These are phyloP conservation scores for Rhodotorula sp. DNA, from an alignment of 1,284 basidiomycete genomes.

Conservation along the genomic window DNA sequence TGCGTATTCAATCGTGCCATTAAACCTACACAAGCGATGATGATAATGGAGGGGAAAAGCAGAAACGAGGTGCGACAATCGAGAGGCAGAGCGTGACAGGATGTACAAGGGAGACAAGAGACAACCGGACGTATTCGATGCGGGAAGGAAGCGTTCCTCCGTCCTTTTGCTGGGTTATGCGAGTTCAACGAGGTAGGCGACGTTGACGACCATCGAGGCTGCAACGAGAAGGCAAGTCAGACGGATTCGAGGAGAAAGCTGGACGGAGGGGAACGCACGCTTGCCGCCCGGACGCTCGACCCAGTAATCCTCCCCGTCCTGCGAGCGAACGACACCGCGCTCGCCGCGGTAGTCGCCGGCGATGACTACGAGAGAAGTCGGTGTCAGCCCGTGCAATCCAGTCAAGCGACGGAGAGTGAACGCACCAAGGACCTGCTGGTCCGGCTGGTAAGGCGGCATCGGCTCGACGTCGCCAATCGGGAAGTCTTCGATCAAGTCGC, in stretches of 20 bases:
- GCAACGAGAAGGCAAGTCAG: not conserved
- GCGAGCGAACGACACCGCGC: slow-evolving; percentile 25
- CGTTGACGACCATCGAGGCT: slow-evolving; percentile 12
- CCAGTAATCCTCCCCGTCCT: slow-evolving; percentile 43
- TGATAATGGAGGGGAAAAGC: not conserved
- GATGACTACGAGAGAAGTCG: slow-evolving; percentile 21
- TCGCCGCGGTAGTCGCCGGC: slow-evolving; percentile 37
- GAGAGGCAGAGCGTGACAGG: too few relatives aligned
- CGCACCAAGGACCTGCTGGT: slow-evolving; percentile 31
- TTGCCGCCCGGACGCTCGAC: slow-evolving; percentile 10
- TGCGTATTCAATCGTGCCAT: not conserved
- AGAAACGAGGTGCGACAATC: not conserved
- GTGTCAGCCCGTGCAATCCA: not conserved
- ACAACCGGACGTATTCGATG: too few relatives aligned
- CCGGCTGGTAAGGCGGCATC: slow-evolving; percentile 31
- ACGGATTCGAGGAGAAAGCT: too few relatives aligned
- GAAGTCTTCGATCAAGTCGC: slow-evolving; percentile 26
- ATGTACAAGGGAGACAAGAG: not conserved
- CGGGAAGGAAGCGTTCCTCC: not conserved
- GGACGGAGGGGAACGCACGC: too few relatives aligned
- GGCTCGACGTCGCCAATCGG: slow-evolving; percentile 26
- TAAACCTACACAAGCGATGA: not conserved
- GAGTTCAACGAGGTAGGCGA: slow-evolving; percentile 1
- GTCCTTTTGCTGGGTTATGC: not conserved
- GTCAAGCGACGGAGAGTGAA: not conserved